Evolutionary conservation across 176 grass and related monocot species (phyloP).

Genomic region (Echinochloa phyllopogon): DNA sequence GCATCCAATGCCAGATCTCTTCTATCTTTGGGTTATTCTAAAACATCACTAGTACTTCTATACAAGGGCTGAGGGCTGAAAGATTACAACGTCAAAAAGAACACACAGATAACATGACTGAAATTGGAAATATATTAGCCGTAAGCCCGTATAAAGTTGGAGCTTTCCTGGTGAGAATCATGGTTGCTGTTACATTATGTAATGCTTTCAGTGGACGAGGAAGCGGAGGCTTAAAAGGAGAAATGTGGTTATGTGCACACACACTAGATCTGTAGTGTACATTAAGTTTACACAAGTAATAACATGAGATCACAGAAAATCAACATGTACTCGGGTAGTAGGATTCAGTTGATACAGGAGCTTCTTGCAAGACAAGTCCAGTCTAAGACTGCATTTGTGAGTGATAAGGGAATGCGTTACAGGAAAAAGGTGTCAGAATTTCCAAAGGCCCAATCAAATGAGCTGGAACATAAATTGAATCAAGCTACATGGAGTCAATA

Average conservation of each 20-base stretch:
- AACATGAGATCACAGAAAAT: background rate
- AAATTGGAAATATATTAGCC: background rate
- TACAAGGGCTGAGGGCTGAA: background rate
- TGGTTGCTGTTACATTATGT: background rate
- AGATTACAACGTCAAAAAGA: background rate
- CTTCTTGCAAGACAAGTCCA: background rate
- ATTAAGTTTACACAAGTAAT: background rate
- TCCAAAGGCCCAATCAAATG: background rate
- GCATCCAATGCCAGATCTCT: too few relatives aligned
- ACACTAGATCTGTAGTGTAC: background rate
- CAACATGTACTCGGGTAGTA: background rate
- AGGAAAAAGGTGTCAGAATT: background rate
- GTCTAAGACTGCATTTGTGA: background rate
- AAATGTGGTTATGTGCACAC: background rate
- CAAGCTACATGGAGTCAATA: background rate
- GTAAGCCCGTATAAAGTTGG: background rate
- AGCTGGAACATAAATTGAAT: background rate
- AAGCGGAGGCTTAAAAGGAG: background rate
- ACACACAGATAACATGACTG: background rate
- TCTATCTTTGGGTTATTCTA: background rate
- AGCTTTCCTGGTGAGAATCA: background rate
- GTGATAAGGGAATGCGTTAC: background rate
- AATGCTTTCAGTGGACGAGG: background rate
- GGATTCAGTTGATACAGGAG: background rate
- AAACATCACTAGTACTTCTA: background rate